phyloP scores from a whole-genome alignment of 2,329 filamentous ascomycete species.

The Trichoderma asperellum region DNA sequence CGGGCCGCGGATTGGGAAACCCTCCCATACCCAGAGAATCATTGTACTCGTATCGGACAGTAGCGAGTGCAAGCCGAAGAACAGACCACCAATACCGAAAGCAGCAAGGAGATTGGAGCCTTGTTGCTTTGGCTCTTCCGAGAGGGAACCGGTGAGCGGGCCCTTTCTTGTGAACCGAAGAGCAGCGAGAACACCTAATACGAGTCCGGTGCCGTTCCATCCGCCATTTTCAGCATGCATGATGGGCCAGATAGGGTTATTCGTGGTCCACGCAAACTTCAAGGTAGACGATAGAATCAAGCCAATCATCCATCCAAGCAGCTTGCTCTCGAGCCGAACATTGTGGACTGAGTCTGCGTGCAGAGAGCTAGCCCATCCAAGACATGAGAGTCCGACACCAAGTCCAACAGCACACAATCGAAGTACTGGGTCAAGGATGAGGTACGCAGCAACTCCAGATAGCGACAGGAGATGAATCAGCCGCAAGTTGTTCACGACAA shows the following conservation, averaged over 20 bases:
- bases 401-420: conserved; percentile 83
- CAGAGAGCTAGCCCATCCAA: conserved; percentile 83
- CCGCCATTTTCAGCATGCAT: conserved; percentile 90
- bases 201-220: conserved; percentile 83
- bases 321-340: conserved; percentile 76
- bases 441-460: conserved; percentile 77
- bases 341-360: conserved; percentile 76
- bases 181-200: conserved; percentile 74
- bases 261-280: conserved; percentile 92
- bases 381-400: conserved; percentile 75
- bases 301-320: conserved; percentile 80
- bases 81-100: conserved; percentile 77
- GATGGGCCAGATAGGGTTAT: conserved; percentile 96
- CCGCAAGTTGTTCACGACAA: conserved; percentile 70
- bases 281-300: conserved; percentile 82
- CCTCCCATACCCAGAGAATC: conserved; percentile 98
- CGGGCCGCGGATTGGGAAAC: conserved; percentile 87
- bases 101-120: conserved; percentile 73
- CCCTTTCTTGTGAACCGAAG: conserved; percentile 73
- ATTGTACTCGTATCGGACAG: conserved; percentile 98
- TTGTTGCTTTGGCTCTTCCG: conserved; percentile 46
- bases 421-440: conserved; percentile 69
- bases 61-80: conserved; percentile 90
- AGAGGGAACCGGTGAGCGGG: conserved; percentile 49
- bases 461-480: conserved; percentile 77